Percentiles rank a stretch among this genome's conserved stretches.
Conservation (phyloP, 176 grass and related monocot genomes). For the Bolboschoenus planiculmis region DNA sequence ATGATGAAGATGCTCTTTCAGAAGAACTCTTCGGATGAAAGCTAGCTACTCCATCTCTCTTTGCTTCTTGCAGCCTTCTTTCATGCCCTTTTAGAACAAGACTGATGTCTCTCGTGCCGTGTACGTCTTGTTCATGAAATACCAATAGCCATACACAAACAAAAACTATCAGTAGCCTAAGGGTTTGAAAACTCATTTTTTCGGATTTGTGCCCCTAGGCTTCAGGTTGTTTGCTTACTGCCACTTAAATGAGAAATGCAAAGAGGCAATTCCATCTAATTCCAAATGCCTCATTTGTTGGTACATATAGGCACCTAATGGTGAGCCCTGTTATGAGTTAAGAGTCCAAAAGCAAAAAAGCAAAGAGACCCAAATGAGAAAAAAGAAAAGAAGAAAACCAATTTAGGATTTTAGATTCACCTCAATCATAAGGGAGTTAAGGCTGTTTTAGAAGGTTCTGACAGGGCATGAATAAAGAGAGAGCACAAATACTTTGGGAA, state of each 20-base stretch:
- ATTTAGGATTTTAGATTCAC: conserved; percentile 39
- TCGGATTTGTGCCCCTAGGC: neutral
- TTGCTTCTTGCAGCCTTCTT: conserved; percentile 28
- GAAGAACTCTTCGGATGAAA: conserved; percentile 25
- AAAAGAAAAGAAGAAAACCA: conserved; percentile 23
- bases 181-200: conserved; percentile 33
- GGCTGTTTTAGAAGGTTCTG: conserved; percentile 73
- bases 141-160: conserved; percentile 42
- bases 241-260: conserved; percentile 13
- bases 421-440: conserved; percentile 48
- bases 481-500: conserved; percentile 47
- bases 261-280: conserved; percentile 25
- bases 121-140: conserved; percentile 34
- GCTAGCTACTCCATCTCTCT: conserved; percentile 4
- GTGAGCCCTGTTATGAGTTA: conserved; percentile 5
- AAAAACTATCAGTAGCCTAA: conserved; percentile 31
- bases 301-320: conserved; percentile 31
- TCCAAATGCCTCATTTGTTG: conserved; percentile 31
- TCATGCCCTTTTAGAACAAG: conserved; percentile 23
- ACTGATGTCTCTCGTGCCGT: conserved; percentile 21
- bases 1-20: neutral
- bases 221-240: conserved; percentile 9
- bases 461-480: conserved; percentile 62
- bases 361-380: conserved; percentile 18
- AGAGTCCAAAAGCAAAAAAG: conserved; percentile 36